Base-by-base conservation (phyloP, 1,284 basidiomycete genomes). In the Pseudozyma flocculosa region DNA sequence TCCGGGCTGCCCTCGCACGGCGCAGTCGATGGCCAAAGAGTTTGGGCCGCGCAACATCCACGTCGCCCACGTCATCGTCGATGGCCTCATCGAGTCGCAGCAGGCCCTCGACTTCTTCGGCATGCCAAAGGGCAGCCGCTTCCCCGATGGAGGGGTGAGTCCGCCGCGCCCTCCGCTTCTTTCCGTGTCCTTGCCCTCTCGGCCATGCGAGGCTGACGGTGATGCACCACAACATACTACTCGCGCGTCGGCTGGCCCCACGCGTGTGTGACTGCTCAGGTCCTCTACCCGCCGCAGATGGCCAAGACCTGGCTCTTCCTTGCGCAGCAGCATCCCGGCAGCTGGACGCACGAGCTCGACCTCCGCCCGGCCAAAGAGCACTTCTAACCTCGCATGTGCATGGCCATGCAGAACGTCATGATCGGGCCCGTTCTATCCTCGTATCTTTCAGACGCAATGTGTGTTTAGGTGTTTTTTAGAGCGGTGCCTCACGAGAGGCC, bases 301-400 rank as follows among this genome's bases (percentile, higher is more conserved):
- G 68, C 68, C n/a, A 73, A 73, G 54, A 56, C 61, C 0, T 73
- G 65, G 65, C 50, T 71, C 8, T 73, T 71, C 40, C 55, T 73
- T 11, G 71, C 71, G 11, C 67, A 67, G 29, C 71, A 73, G 34
- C 53, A 63, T 42, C 58, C 46, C 0, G 56, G 55, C 10, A 46
- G 45, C 11, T 73, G 70, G 70, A 73, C 69, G 0, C 59, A 61
- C 32, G 71, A 73, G 43, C 39, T 73, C 43, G 71, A 73, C 34
- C 48, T 73, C 8, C 50, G 71, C 0, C 69, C 71, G 1, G 68
- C 71, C 38, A 55, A 57, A 17, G 71, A 73, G 40, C 66, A 73
- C 15, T 73, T 61, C 29, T 65, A 30, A 47, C 2, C 11, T 5
- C 32, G 32, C n/a, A n/a, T n/a, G n/a, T n/a, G n/a, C n/a, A n/a